These are phyloP conservation scores for Diplodia mutila DNA, from an alignment of 2,329 filamentous ascomycete species.

Conservation along the genomic window DNA sequence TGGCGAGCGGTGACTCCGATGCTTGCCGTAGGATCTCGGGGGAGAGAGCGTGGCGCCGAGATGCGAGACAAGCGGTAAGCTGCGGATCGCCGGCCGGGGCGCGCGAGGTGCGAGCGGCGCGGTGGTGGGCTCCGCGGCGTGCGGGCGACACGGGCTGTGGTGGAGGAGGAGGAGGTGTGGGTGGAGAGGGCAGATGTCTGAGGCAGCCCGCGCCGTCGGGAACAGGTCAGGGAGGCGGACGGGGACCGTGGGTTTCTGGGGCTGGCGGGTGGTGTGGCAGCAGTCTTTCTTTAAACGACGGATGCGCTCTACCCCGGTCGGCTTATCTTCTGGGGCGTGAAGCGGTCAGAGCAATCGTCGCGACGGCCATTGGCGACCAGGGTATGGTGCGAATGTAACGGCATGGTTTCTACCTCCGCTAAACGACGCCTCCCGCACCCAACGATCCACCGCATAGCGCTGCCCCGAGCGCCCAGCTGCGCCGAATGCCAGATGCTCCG, in stretches of 20 bases:
- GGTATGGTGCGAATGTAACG: conserved; percentile 1
- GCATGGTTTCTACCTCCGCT: conserved; percentile 9
- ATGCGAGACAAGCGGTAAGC: conserved; percentile 20
- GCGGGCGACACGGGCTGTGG: not conserved
- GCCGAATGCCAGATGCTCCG: conserved; percentile 10
- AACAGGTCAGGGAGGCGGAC: conserved; percentile 1
- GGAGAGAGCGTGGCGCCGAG: conserved; percentile 5
- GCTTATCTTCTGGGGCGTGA: conserved; percentile 20
- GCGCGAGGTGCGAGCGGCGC: not conserved
- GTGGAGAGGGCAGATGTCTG: conserved; percentile 15
- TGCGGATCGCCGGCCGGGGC: conserved; percentile 10
- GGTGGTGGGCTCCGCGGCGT: not conserved
- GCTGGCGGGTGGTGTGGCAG: conserved; percentile 1
- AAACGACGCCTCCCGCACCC: conserved; percentile 18
- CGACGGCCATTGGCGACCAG: conserved; percentile 17
- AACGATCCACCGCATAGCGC: conserved; percentile 9
- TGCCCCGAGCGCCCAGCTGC: conserved; percentile 16
- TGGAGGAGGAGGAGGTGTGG: conserved; percentile 2
- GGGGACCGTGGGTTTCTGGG: not conserved
- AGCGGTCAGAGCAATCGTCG: conserved; percentile 20
- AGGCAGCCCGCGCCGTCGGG: conserved; percentile 3
- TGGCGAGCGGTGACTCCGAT: conserved; percentile 12
- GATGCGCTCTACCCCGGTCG: conserved; percentile 3
- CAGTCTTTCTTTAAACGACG: conserved; percentile 16
- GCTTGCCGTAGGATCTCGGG: conserved; percentile 20